Base-by-base conservation (phyloP, 1,139 yeast species). In the Pichia sp. region DNA sequence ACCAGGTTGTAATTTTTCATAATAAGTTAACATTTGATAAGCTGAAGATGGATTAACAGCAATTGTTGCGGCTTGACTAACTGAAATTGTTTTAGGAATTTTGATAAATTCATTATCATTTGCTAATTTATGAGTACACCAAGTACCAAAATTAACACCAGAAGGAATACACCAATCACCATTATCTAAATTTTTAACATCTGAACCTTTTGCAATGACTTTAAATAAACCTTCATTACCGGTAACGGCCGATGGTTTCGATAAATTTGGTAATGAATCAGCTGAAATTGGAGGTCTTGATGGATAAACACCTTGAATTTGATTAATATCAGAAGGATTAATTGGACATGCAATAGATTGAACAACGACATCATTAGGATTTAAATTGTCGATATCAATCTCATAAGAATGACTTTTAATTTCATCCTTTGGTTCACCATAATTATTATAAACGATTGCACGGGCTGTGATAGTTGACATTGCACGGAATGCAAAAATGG, bases 101-200 rank as follows among this genome's bases (percentile, higher is more conserved):
- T 72, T 74, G 51, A 76, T 70, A 59, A 86, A 70, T 42, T 76
- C 69, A 4, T 69, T 61, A 32, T 70, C 73, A 8, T 62, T 63
- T n/a, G 78, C 73, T 49, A 78, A 61, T 8, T 87, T 84, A 59
- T 84, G 92, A 2, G 95, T 79, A 53, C 96, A 76, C 99, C 99
- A 92, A 4, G 98, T 92, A 32, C 98, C 99, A 52, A 82, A 82
- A 58, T 87, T 83, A 20, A 87, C 83, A 32, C 69, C 66, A n/a
- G 77, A 61, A n/a, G 97, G 97, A 40, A 92, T 76, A 30, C 85
- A 89, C 94, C 96, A 89, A 62, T 92, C 97, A 37, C 97, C 97
- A 4, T 70, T 67, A 44, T 70, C 56, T 43, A 89, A 70, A 1
- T 59, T 62, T 11, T 60, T 54, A n/a, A 73, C 77, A 29, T 60